These are phyloP conservation scores for Alternaria sp. DNA, from an alignment of 2,329 filamentous ascomycete species.

Conservation along the genomic window DNA sequence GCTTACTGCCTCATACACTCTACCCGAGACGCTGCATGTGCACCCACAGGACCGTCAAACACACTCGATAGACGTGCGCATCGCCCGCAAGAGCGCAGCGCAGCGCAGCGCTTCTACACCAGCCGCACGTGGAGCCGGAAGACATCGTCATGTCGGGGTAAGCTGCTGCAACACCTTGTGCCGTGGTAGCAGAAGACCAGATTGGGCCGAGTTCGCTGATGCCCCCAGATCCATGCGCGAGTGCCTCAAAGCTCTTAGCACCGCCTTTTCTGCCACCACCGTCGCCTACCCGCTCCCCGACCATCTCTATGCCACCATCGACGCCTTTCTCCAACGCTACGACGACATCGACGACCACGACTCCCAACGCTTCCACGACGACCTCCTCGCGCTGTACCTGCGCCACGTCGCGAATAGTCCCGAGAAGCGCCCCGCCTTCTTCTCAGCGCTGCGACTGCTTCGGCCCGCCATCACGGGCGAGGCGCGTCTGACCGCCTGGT, in stretches of 20 bases:
- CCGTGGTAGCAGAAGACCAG: neutral
- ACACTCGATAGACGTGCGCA: neutral
- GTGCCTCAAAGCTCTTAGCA: conserved; percentile 57
- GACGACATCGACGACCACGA: conserved; percentile 71
- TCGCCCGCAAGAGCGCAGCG: conserved; percentile 12
- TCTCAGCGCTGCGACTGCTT: conserved; percentile 71
- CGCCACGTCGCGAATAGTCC: conserved; percentile 67
- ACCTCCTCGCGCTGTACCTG: conserved; percentile 72
- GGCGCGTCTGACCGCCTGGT: conserved; percentile 74
- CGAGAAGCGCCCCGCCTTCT: conserved; percentile 70
- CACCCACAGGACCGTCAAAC: neutral
- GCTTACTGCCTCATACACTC: conserved; percentile 2
- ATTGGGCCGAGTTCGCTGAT: conserved; percentile 20
- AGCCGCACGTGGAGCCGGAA: conserved; percentile 12
- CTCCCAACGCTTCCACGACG: conserved; percentile 76
- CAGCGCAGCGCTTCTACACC: conserved; percentile 10
- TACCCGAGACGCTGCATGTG: conserved; percentile 1
- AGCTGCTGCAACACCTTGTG: conserved; percentile 17
- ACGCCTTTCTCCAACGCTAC: conserved; percentile 73
- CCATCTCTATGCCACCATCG: conserved; percentile 68
- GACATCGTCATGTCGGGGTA: conserved; percentile 39
- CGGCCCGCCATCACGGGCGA: conserved; percentile 70
- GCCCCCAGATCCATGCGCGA: conserved; percentile 60
- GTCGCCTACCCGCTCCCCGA: conserved; percentile 68
- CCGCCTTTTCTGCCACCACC: conserved; percentile 54